phyloP scores from a whole-genome alignment of 192 early-diverging fungal species.

The Piromyces sp. region DNA sequence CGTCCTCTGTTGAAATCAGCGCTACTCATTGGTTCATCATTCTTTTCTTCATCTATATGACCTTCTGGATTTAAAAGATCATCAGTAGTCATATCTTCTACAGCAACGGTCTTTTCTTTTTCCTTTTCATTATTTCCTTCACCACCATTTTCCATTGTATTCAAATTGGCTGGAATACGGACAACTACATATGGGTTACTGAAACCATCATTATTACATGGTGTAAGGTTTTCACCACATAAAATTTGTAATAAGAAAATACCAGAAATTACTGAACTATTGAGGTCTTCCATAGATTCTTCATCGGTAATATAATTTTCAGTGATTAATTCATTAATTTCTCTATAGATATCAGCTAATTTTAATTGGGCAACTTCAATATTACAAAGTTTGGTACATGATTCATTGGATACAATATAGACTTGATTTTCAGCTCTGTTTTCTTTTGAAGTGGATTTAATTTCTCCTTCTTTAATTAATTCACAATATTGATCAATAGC shows the following conservation, averaged over 20 bases:
- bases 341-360: conserved; percentile 29
- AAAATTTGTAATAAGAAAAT: conserved; percentile 10
- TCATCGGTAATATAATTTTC: neutral
- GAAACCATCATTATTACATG: conserved; percentile 26
- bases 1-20: conserved; percentile 5
- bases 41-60: neutral
- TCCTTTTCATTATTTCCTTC: neutral
- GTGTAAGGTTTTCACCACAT: conserved; percentile 34
- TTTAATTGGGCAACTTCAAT: conserved; percentile 30
- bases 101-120: neutral
- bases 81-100: neutral
- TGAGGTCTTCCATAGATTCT: neutral
- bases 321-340: conserved; percentile 21
- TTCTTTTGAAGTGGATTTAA: conserved; percentile 7
- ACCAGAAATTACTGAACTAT: conserved; percentile 2
- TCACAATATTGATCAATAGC: conserved; percentile 41
- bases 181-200: conserved; percentile 29
- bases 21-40: neutral
- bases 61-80: neutral
- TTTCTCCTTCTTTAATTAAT: conserved; percentile 24
- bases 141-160: neutral
- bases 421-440: neutral
- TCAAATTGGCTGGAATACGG: conserved; percentile 29
- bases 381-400: conserved; percentile 37
- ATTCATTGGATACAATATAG: conserved; percentile 12